Conservation (phyloP, 139 green algal species). For the Desmodesmus armatus region DNA sequence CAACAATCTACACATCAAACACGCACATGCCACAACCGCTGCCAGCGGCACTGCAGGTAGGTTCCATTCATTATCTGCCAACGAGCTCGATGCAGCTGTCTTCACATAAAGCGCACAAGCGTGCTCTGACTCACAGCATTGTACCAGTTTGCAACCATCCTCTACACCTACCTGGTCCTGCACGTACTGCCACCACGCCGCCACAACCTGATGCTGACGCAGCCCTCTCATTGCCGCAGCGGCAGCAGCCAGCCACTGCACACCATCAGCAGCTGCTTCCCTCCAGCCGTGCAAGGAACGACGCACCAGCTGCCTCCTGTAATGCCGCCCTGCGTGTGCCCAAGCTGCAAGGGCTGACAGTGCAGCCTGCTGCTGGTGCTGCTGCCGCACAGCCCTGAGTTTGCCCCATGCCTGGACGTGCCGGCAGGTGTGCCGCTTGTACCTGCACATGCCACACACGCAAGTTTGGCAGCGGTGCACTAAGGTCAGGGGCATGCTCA, state of each 20-base stretch:
- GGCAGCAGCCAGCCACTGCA: neutral
- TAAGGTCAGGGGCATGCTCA: neutral
- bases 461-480: neutral
- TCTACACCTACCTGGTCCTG: neutral
- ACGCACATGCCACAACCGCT: too few relatives aligned
- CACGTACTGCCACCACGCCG: neutral
- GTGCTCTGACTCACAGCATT: neutral
- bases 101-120: too few relatives aligned
- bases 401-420: conserved; percentile 11
- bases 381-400: neutral
- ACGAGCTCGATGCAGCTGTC: too few relatives aligned
- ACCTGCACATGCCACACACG: neutral
- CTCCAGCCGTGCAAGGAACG: neutral
- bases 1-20: neutral
- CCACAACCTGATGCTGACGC: neutral
- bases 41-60: neutral
- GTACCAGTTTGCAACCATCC: neutral
- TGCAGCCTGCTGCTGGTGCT: conserved; percentile 13
- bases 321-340: conserved; percentile 3
- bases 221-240: neutral
- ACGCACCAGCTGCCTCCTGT: neutral
- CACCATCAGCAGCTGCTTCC: neutral
- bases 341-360: neutral
- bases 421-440: neutral
- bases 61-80: neutral